Base-by-base conservation (phyloP, 2,329 filamentous ascomycete genomes). In the Zalaria obscura region DNA sequence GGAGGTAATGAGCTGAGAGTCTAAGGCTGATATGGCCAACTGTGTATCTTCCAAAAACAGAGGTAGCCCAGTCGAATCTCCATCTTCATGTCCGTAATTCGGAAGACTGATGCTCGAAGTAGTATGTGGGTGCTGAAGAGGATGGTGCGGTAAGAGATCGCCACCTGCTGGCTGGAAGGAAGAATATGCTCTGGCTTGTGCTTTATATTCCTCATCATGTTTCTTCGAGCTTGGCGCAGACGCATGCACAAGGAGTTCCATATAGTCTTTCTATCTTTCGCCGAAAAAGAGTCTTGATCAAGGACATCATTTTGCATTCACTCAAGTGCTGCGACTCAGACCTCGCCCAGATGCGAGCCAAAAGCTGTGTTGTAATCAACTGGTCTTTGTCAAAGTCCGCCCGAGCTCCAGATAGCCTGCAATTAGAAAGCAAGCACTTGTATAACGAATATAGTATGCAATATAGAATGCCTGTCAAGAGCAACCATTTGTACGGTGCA, bases 161-260 rank as follows among this genome's bases (percentile, higher is more conserved):
- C 37, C 11, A 25, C 35, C 42, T 4, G 25, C 33, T 18, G 31
- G 9, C 27, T 59, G 49, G 41, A 67, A 66, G 25, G 49, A 47
- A n/a, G 53, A 41, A 50, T 69, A 69, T 7, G 60, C 59, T 26
- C 54, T 48, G 8, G 63, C 63, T 45, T 67, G 52, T 35, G 56
- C 55, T 37, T 54, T 55, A 45, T 60, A 66, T 4, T 56, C 45
- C 32, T 64, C 57, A 53, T 70, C 67, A 45, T 63, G 59, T 33
- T 55, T 53, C 27, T 54, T 56, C 32, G 57, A 62, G 5, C 61
- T 59, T 5, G 65, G 55, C 5, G 66, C 61, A 44, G 65, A 64
- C 34, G 66, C 61, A 49, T 70, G 67, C 29, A 65, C 61, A 28
- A 67, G 55, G 27, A 70, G 55, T 44, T 66, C 60, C 51, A 63